Evolutionary conservation across 352 stramenopile genomes (phyloP).

Genomic region (Peronosclerospora sorghi): DNA sequence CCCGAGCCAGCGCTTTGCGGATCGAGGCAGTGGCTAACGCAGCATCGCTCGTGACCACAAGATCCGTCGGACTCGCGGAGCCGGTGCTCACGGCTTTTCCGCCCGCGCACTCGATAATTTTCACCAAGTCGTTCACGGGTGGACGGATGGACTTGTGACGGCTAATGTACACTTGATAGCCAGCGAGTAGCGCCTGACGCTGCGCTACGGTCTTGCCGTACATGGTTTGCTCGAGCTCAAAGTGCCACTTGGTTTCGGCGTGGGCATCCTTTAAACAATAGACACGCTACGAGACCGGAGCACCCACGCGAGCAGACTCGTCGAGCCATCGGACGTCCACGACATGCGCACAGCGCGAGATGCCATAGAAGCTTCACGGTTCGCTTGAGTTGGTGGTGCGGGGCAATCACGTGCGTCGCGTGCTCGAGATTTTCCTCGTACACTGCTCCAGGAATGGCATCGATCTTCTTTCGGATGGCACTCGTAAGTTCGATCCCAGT

Average conservation of each 20-base stretch:
- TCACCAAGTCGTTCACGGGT: conserved; percentile 31
- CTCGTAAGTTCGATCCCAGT: conserved; percentile 34
- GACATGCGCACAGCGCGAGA: conserved; percentile 44
- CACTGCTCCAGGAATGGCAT: conserved; percentile 23
- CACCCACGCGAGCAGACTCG: conserved; percentile 23
- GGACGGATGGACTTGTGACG: conserved; percentile 45
- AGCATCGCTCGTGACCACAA: conserved; percentile 36
- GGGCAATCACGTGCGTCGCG: conserved; percentile 40
- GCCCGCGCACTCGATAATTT: conserved; percentile 42
- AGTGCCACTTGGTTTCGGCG: conserved; percentile 41
- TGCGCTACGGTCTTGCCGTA: conserved; percentile 19
- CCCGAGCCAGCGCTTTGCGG: conserved; percentile 24
- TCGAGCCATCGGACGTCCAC: conserved; percentile 36
- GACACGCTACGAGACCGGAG: conserved; percentile 21
- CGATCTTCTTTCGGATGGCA: conserved; percentile 32
- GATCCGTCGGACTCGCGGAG: conserved; percentile 16
- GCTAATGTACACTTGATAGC: conserved; percentile 31
- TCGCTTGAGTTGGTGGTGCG: conserved; percentile 31
- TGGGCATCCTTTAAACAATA: conserved; percentile 30
- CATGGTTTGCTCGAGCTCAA: conserved; percentile 35
- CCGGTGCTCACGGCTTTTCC: conserved; percentile 24
- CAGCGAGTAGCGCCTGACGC: conserved; percentile 22
- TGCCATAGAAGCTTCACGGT: conserved; percentile 52
- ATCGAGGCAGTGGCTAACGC: conserved; percentile 22
- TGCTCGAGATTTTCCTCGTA: conserved; percentile 35